Base-by-base conservation (phyloP, 2,329 filamentous ascomycete genomes). In the Aspergillus fijiensis region DNA sequence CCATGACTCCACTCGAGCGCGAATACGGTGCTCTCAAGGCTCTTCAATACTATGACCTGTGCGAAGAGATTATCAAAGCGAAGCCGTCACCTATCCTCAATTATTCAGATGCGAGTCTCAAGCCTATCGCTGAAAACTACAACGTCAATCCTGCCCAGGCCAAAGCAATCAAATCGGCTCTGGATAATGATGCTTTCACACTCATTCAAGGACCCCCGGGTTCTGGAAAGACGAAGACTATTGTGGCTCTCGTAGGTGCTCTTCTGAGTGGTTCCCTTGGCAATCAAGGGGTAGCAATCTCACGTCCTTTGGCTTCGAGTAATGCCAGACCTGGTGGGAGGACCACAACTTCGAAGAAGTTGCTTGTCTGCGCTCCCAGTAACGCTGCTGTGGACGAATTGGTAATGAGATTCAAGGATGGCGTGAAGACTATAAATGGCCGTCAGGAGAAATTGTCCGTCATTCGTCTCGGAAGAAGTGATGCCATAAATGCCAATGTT, bases 221-320 rank as follows among this genome's bases (percentile, higher is more conserved):
- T 75, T 97, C 95, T 4, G 95, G 94, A 71, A 99, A 99, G 79
- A 99, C 95, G 0, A 99, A 99, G 75, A 99, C 95, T 0, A 99
- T 99, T 62, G 86, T 96, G 58, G 95, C 94, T 33, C 96, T 99
- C 82, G 93, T 98, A 25, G 95, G 95, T 39, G 91, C 92, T 42
- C 81, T 99, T 16, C 76, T 96, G 49, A 90, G 87, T 5, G 84
- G 85, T 45, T 81, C 68, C 53, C 82, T 85, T 55, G 79, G 80
- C 55, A 76, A 74, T 16, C 78, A 79, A 47, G 82, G 80, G 9
- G 80, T 82, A 14, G 74, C 81, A 19, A 77, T 84, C 45, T 74
- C 74, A 25, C 77, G 79, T 23, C 79, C 79, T 76, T 67, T 55
- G 23, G 60, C 75, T 74, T 67, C 72, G 70, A 61, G 76, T 68